Conservation (phyloP, 257 asterid genomes). For the Anisodus tanguticus region DNA sequence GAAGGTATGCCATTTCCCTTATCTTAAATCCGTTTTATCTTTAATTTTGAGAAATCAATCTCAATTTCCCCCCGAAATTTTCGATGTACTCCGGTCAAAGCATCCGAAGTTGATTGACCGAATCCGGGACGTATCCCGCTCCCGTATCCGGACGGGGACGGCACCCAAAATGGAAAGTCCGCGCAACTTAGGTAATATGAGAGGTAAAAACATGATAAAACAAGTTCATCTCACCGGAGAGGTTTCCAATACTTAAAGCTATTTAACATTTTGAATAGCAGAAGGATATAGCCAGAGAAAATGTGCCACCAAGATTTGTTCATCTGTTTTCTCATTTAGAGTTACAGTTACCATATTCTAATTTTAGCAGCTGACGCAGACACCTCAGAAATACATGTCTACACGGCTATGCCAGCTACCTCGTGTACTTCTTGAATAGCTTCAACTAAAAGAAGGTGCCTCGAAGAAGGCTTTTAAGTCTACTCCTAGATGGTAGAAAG, state of each 20-base stretch:
- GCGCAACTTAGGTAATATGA: too few species aligned
- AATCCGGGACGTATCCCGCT: too few species aligned
- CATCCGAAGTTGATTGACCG: too few species aligned
- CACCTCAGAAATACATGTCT: not conserved
- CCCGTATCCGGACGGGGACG: too few species aligned
- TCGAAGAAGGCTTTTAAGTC: slow-evolving; percentile 1
- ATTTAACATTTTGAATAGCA: not conserved
- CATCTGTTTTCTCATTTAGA: not conserved
- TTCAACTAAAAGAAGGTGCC: not conserved
- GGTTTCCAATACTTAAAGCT: slow-evolving; percentile 5
- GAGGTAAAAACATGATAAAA: not conserved
- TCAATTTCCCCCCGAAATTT: too few species aligned
- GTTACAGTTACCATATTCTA: not conserved
- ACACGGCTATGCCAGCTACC: slow-evolving; percentile 8
- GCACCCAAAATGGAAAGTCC: too few species aligned
- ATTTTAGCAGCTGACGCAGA: not conserved
- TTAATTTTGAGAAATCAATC: too few species aligned
- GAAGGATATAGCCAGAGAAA: not conserved
- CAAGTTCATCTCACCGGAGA: not conserved
- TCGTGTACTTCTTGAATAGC: not conserved
- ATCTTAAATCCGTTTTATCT: too few species aligned
- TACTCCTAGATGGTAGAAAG: slow-evolving; percentile 9
- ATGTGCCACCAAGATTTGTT: not conserved
- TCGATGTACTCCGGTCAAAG: too few species aligned
- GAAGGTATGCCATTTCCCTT: too few species aligned